Evolutionary conservation across 2,329 filamentous ascomycete genomes (phyloP), one percentile per base, ranked within the genome.

Genomic region (Diaporthe eres): DNA sequence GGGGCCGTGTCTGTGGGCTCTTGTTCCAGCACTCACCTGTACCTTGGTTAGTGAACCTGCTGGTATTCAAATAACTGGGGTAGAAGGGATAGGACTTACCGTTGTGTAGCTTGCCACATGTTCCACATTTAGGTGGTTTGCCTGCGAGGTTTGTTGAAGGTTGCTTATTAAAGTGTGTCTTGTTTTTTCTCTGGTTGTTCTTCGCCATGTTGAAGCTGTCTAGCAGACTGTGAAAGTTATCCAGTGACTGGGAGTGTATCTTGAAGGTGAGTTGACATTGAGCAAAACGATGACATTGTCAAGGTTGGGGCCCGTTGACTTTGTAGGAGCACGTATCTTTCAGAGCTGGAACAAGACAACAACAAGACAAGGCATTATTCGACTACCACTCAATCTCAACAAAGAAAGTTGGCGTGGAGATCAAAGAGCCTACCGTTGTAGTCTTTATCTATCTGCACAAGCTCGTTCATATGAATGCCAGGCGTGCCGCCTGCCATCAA

Each of bases 11-110:
- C 19, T 31, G 44, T 15, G 22, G 19, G 31, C 15, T 51, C 31
- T 53, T 51, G 10, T 68, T 17, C 13, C 65, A 34, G 47, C 65
- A 68, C 65, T 68, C 47, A 53, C 63, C 63, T 67, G 22, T 4
- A 15, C 37, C 7, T 25, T 9, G 22, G 15, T 51, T 39, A 67
- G n/a, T n/a, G 17, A 25, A n/a, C n/a, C 22, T n/a, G 31, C 17
- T 51, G 5, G 3, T 9, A n/a, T 37, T 37, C 3, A 13, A 25
- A 7, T n/a, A 8, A 15, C 6, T 15, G 15, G 13, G 6, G 6
- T 17, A 3, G 28, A 37, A n/a, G 31, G 28, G 17, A 44, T 2
- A 51, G 8, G 4, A 25, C 31, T 0, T 51, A 67, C 65, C 65
- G 6, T 19, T 51, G 4, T 68, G 65, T 10, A 17, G 17, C 15